Evolutionary conservation across 441 rosid genomes (phyloP).

Genomic region (Pelargonium cotyledonis): DNA sequence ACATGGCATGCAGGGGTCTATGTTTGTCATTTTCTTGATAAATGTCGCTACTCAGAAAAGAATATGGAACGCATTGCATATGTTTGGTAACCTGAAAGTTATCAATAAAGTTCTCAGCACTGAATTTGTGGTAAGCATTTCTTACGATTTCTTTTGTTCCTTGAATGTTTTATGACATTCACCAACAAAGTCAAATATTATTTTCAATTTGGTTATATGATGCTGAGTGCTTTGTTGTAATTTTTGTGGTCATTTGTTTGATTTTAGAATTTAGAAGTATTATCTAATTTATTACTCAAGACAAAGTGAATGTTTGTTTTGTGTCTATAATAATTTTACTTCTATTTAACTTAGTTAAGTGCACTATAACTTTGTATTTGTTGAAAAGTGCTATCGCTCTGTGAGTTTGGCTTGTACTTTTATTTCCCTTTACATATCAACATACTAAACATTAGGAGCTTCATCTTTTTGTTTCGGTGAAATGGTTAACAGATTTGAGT

Average conservation of each 20-base stretch:
- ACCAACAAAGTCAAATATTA: not conserved
- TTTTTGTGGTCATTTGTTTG: not conserved
- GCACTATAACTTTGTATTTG: not conserved
- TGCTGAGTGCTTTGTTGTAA: not conserved
- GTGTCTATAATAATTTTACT: not conserved
- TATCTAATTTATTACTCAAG: not conserved
- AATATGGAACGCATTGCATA: slow-evolving; percentile 52
- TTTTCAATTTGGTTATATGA: not conserved
- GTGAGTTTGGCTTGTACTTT: too few relatives aligned
- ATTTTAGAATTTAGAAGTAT: not conserved
- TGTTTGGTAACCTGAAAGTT: slow-evolving; percentile 19
- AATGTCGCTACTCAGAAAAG: slow-evolving; percentile 37
- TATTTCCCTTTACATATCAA: not conserved
- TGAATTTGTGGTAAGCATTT: slow-evolving; percentile 30
- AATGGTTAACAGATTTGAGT: not conserved
- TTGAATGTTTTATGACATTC: not conserved
- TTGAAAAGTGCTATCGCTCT: too few relatives aligned
- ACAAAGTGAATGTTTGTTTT: not conserved
- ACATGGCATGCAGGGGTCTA: slow-evolving; percentile 18
- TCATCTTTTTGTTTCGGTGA: not conserved
- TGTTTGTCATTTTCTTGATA: slow-evolving; percentile 34
- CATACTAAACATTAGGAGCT: not conserved
- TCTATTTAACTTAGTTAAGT: not conserved
- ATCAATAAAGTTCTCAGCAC: slow-evolving; percentile 30
- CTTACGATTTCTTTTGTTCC: not conserved